These are phyloP conservation scores for Epichloe hybrida DNA, from an alignment of 2,329 filamentous ascomycete genomes.

Conservation along the genomic window DNA sequence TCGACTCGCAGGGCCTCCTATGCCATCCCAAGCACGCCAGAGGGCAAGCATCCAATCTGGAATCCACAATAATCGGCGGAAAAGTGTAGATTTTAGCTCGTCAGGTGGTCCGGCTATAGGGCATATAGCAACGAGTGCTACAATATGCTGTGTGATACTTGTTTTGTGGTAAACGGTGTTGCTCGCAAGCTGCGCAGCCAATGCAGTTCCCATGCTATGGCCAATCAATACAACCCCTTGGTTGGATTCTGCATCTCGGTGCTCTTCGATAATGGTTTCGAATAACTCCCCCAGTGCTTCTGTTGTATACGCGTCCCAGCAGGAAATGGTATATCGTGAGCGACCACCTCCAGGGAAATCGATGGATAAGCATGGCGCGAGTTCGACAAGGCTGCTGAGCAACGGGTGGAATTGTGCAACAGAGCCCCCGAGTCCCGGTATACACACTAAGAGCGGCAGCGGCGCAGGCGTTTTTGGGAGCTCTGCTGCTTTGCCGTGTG, in stretches of 20 bases:
- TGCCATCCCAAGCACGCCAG: slow-evolving; percentile 63
- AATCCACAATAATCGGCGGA: slow-evolving; percentile 48
- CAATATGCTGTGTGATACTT: slow-evolving; percentile 47
- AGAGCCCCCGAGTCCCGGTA: slow-evolving; percentile 89
- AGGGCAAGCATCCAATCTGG: slow-evolving; percentile 63
- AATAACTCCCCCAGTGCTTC: slow-evolving; percentile 65
- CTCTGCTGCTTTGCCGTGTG: slow-evolving; percentile 70
- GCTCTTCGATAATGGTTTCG: slow-evolving; percentile 57
- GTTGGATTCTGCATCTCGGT: slow-evolving; percentile 48
- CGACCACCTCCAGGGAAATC: slow-evolving; percentile 84
- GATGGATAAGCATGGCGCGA: slow-evolving; percentile 68
- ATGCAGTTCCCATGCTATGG: slow-evolving; percentile 80
- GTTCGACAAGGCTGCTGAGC: slow-evolving; percentile 66
- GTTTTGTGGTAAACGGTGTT: slow-evolving; percentile 28
- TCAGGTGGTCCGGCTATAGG: slow-evolving; percentile 54
- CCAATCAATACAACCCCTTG: slow-evolving; percentile 72
- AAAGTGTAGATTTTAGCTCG: slow-evolving; percentile 28
- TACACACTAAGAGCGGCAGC: slow-evolving; percentile 74
- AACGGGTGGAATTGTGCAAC: slow-evolving; percentile 77
- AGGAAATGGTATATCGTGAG: slow-evolving; percentile 56
- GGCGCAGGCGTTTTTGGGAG: slow-evolving; percentile 46
- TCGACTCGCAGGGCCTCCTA: slow-evolving; percentile 62
- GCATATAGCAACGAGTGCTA: slow-evolving; percentile 70
- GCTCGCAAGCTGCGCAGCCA: slow-evolving; percentile 57
- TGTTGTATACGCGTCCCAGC: slow-evolving; percentile 68